phyloP scores from a whole-genome alignment of 1,284 basidiomycete species.

The Ustilago trichophora region DNA sequence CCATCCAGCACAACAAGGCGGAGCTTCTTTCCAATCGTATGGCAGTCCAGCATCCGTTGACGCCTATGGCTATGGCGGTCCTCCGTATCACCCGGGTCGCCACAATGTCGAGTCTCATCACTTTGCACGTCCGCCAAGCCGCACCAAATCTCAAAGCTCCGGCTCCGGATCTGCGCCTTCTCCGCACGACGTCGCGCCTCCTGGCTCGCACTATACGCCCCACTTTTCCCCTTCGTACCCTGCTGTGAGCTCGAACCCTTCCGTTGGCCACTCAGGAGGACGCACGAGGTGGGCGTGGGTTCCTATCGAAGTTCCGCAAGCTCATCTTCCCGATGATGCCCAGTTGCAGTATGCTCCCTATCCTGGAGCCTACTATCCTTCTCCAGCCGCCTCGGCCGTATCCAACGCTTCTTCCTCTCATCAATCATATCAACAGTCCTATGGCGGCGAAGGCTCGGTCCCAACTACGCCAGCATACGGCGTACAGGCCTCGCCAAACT shows the following conservation, averaged over 20 bases:
- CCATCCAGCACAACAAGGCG: constrained; percentile 5
- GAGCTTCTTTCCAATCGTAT: constrained; percentile 7
- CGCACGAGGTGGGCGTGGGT: constrained; percentile 51
- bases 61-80: constrained; percentile 9
- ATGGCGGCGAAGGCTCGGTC: constrained; percentile 7
- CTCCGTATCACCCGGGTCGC: constrained; percentile 4
- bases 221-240: constrained; percentile 26
- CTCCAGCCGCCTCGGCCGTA: constrained; percentile 8
- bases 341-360: constrained; percentile 36
- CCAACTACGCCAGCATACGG: constrained; percentile 8
- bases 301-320: constrained; percentile 33
- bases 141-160: constrained; percentile 28
- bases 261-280: constrained; percentile 14
- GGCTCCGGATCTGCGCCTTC: constrained; percentile 7
- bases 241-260: constrained; percentile 20
- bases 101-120: constrained; percentile 11
- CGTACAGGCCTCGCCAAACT: constrained; percentile 13
- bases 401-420: constrained; percentile 11
- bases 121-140: constrained; percentile 13
- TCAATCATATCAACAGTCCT: constrained; percentile 14
- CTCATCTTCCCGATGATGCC: constrained; percentile 30
- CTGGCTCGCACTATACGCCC: constrained; percentile 12
- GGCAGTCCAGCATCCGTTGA: constrained; percentile 1
- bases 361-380: constrained; percentile 11
- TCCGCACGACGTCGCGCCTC: constrained; percentile 11